Evolutionary conservation across 371 early-diverging fungal species (phyloP).

Genomic region (Mucor circinelloides): DNA sequence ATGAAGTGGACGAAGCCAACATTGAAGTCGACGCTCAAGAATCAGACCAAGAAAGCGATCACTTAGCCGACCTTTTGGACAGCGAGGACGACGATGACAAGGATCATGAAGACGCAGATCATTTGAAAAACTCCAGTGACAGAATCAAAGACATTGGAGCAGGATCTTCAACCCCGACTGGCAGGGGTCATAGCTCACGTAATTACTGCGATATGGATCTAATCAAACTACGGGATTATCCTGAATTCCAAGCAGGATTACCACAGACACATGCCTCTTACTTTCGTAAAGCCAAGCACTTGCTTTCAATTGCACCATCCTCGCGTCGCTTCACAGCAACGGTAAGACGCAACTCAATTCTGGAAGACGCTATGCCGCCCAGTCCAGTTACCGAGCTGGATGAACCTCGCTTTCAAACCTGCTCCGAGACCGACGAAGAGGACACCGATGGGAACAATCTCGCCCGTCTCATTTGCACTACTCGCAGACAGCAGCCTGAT

Average conservation of each 20-base stretch:
- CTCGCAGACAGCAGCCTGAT: slow-evolving; percentile 47
- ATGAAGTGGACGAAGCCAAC: slow-evolving; percentile 27
- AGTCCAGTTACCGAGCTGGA: slow-evolving; percentile 27
- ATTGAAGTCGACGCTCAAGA: slow-evolving; percentile 3
- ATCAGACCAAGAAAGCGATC: slow-evolving; percentile 18
- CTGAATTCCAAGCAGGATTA: slow-evolving; percentile 34
- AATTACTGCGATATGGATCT: slow-evolving; percentile 10
- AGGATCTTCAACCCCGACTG: slow-evolving; percentile 12
- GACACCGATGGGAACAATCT: slow-evolving; percentile 13
- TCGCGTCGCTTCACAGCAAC: slow-evolving; percentile 26
- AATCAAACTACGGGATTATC: slow-evolving; percentile 32
- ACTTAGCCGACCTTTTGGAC: slow-evolving; percentile 23
- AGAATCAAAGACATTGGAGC: slow-evolving; percentile 14
- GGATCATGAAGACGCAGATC: background rate
- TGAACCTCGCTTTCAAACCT: slow-evolving; percentile 32
- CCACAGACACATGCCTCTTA: slow-evolving; percentile 29
- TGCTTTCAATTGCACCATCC: slow-evolving; percentile 32
- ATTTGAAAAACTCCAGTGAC: background rate
- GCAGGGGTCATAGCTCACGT: background rate
- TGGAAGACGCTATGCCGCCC: slow-evolving; percentile 30
- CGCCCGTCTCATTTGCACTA: slow-evolving; percentile 25
- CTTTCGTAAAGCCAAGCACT: slow-evolving; percentile 41
- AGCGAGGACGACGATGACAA: slow-evolving; percentile 15
- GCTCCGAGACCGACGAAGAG: slow-evolving; percentile 13
- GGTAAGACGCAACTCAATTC: slow-evolving; percentile 40